Percentiles rank a stretch among this genome's conserved stretches.
Conservation (phyloP, 164 flowering plant genomes). For the Annona cherimola region DNA sequence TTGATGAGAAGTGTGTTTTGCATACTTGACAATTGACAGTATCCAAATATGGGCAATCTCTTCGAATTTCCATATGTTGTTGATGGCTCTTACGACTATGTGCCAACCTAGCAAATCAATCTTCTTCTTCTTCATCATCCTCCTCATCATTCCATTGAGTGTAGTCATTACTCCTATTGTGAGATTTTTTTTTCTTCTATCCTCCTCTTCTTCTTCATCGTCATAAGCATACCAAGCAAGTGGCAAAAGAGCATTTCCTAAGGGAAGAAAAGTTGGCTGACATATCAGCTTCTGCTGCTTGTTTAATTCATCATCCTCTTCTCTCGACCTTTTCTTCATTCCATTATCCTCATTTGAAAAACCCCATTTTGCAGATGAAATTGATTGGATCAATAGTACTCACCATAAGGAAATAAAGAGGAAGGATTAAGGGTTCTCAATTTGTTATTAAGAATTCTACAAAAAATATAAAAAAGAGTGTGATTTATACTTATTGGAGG, state of each 20-base stretch:
- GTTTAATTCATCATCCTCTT: conserved; percentile 15
- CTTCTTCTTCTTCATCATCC: conserved; percentile 25
- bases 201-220: conserved; percentile 38
- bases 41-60: conserved; percentile 97
- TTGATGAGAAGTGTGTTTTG: too few relatives aligned
- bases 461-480: too few relatives aligned
- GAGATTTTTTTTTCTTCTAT: conserved; percentile 11
- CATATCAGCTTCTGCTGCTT: conserved; percentile 3
- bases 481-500: background rate
- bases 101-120: conserved; percentile 33
- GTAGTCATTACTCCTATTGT: background rate
- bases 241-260: conserved; percentile 55
- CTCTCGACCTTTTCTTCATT: conserved; percentile 28
- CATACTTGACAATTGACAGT: conserved; percentile 93
- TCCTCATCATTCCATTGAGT: conserved; percentile 8
- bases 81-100: conserved; percentile 24
- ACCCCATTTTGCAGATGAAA: background rate
- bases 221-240: conserved; percentile 69
- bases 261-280: conserved; percentile 22
- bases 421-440: too few relatives aligned
- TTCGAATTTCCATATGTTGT: conserved; percentile 52
- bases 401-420: background rate
- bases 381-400: background rate
- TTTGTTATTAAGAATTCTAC: background rate
- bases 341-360: conserved; percentile 20